Evolutionary conservation across 768 basidiomycete species (phyloP).

Genomic region (Trametopsis cervina): DNA sequence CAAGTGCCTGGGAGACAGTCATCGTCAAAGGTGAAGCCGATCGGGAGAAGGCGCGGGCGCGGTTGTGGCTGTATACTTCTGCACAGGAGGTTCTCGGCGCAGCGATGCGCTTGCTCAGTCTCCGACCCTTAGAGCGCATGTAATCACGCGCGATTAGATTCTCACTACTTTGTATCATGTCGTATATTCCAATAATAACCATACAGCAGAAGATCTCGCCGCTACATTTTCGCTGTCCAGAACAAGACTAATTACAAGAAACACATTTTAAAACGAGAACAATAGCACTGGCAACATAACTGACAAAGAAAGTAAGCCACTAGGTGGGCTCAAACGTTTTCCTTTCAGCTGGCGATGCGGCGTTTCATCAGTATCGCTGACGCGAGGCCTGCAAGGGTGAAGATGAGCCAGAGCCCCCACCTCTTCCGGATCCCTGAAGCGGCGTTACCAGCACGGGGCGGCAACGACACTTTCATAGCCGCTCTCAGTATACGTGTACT

Average conservation of each 20-base stretch:
- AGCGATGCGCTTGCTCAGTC: slow-evolving; percentile 82
- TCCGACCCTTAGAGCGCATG: slow-evolving; percentile 92
- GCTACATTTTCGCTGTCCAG: no score
- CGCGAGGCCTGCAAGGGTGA: slow-evolving; percentile 38
- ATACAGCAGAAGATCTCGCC: no score
- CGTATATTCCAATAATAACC: no score
- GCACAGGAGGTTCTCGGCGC: slow-evolving; percentile 86
- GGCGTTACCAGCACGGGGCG: slow-evolving; percentile 3
- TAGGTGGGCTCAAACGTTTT: no score
- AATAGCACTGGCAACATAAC: not conserved
- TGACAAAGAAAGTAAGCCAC: no score
- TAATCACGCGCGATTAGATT: slow-evolving; percentile 25
- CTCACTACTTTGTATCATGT: no score
- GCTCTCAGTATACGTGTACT: slow-evolving; percentile 17
- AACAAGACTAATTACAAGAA: no score
- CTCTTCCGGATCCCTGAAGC: slow-evolving; percentile 7
- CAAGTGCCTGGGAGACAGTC: slow-evolving; percentile 87
- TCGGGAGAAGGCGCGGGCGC: slow-evolving; percentile 67
- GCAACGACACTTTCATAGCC: slow-evolving; percentile 2
- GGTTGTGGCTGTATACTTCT: slow-evolving; percentile 83
- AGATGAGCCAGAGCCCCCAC: slow-evolving; percentile 23
- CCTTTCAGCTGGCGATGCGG: no score
- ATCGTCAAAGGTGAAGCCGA: slow-evolving; percentile 82
- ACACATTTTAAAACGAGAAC: no score
- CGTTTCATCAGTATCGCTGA: slow-evolving; percentile 36